Conservation (phyloP, 768 basidiomycete species). For the Omphalotus guepiniiformis region DNA sequence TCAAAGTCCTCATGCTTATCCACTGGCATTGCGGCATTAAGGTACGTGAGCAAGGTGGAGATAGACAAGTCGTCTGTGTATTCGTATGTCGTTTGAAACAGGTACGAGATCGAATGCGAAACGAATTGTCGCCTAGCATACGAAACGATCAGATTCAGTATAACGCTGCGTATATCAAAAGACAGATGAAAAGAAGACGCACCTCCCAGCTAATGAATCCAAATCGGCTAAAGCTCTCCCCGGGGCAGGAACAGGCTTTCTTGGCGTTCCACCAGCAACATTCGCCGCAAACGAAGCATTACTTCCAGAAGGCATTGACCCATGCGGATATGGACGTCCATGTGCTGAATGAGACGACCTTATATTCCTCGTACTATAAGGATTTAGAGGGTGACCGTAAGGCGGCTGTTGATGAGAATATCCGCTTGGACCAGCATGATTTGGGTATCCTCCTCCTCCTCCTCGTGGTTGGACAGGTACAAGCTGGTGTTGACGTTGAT, state of each 20-base stretch:
- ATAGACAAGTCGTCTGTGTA: conserved; percentile 62
- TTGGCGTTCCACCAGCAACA: neutral
- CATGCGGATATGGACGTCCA: no score
- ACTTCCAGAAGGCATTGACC: conserved; percentile 2
- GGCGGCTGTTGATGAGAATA: no score
- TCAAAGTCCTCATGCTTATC: conserved; percentile 85
- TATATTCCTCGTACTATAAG: no score
- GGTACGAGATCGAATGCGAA: conserved; percentile 53
- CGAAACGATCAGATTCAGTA: conserved; percentile 3
- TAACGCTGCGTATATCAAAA: neutral
- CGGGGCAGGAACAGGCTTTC: no score
- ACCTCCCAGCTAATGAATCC: conserved; percentile 2
- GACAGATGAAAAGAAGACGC: neutral
- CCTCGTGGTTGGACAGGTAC: no score
- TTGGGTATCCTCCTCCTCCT: no score
- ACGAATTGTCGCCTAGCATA: conserved; percentile 60
- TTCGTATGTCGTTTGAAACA: conserved; percentile 68
- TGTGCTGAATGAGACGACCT: no score
- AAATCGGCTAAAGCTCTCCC: conserved; percentile 5
- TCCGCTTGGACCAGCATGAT: no score
- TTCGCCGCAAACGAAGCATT: neutral
- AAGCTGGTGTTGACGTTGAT: no score
- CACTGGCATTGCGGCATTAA: conserved; percentile 71
- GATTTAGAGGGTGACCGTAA: no score
- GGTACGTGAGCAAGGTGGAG: conserved; percentile 61